Base-by-base conservation (phyloP, 2,329 filamentous ascomycete genomes). In the Venturia asperata region DNA sequence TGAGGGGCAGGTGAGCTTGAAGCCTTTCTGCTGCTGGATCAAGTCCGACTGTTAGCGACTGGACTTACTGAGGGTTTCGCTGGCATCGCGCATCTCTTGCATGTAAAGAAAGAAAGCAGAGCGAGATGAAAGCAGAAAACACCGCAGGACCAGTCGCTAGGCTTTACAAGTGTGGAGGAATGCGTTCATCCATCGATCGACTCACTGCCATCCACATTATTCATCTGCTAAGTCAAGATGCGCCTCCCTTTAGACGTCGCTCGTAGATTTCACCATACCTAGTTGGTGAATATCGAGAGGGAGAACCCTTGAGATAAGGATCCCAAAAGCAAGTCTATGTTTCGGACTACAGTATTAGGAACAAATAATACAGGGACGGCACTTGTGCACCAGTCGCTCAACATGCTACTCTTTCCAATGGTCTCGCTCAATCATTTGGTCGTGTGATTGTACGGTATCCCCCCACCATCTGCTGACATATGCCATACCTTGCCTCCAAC, bases 281-380 rank as follows among this genome's bases (percentile, higher is more conserved):
- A n/a, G 37, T 58, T 9, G 30, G 27, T 9, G 5, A 58, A 58
- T 19, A 10, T 15, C 10, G 30, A n/a, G 27, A 58, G 52, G 37
- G 37, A 19, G 21, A 21, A 34, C 17, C 15, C 52, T 37, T 58
- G 17, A 37, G 27, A 58, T 34, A 19, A 37, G 30, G 30, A 58
- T 37, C 27, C 30, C 52, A 58, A 37, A 37, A 37, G 52, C 52
- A 58, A 58, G 52, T 58, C 52, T 58, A 58, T 58, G 52, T 39
- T 58, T 61, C 42, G 39, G 15, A 61, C 60, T 42, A n/a, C n/a
- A n/a, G n/a, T n/a, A 61, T 61, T 61, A 61, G 60, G 60, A 42
- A 61, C 60, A 61, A 45, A 61, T 61, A 61, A 61, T 61, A 61
- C 60, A 61, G 60, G 24, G 60, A 39, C 60, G 60, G 27, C 24